Conservation (phyloP, 495 filamentous ascomycete genomes). For the Bombardia bombarda region DNA sequence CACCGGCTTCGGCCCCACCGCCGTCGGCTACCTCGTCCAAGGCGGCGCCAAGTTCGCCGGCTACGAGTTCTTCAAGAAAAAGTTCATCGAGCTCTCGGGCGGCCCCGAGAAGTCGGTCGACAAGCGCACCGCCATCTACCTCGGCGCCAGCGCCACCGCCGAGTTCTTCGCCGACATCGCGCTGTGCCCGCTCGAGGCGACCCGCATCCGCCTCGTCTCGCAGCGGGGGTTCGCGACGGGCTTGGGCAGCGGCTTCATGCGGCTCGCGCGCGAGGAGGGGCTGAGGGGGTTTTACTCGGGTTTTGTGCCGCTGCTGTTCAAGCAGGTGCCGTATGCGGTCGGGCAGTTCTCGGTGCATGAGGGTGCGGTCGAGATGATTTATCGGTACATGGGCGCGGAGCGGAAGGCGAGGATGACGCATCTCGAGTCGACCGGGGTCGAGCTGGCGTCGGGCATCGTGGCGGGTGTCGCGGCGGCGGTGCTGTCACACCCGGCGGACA, state of each 20-base stretch:
- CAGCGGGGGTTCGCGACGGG: slow-evolving; percentile 61
- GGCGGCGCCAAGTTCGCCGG: slow-evolving; percentile 73
- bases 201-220: slow-evolving; percentile 69
- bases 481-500: slow-evolving; percentile 82
- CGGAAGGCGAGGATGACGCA: slow-evolving; percentile 23
- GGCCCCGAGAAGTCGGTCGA: slow-evolving; percentile 53
- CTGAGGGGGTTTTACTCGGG: slow-evolving; percentile 70
- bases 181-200: slow-evolving; percentile 69
- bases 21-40: slow-evolving; percentile 69
- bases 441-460: slow-evolving; percentile 74
- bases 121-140: slow-evolving; percentile 67
- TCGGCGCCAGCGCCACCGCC: slow-evolving; percentile 60
- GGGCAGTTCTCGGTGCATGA: slow-evolving; percentile 30
- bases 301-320: slow-evolving; percentile 70
- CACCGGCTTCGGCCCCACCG: slow-evolving; percentile 67
- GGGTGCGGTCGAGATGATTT: slow-evolving; percentile 26
- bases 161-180: slow-evolving; percentile 77
- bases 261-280: slow-evolving; percentile 63
- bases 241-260: slow-evolving; percentile 56
- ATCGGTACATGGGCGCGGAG: slow-evolving; percentile 25
- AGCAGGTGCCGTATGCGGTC: slow-evolving; percentile 47
- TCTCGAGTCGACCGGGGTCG: slow-evolving; percentile 56
- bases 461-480: slow-evolving; percentile 83
- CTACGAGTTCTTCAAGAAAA: slow-evolving; percentile 75
- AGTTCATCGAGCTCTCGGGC: slow-evolving; percentile 60